These are phyloP conservation scores for Venturia pyrina DNA, from an alignment of 2,329 filamentous ascomycete genomes.

Conservation along the genomic window DNA sequence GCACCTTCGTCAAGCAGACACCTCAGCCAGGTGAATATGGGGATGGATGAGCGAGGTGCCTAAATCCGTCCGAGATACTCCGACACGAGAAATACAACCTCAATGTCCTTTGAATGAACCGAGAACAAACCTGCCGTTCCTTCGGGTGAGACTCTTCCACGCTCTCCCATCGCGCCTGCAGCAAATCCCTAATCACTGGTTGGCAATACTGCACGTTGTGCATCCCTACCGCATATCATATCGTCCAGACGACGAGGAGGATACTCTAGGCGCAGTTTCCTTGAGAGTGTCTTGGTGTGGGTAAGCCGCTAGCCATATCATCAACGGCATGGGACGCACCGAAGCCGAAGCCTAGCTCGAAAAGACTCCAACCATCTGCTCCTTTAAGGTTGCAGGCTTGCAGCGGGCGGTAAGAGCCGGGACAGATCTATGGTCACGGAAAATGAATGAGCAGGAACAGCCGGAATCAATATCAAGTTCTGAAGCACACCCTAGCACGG, in stretches of 20 bases:
- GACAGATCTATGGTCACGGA: neutral
- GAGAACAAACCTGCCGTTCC: neutral
- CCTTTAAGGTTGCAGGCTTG: neutral
- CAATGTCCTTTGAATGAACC: neutral
- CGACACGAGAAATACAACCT: neutral
- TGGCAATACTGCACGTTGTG: neutral
- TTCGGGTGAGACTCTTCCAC: neutral
- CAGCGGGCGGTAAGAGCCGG: constrained; percentile 1
- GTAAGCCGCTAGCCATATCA: neutral
- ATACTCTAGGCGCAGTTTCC: neutral
- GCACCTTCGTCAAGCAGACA: neutral
- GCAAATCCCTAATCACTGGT: neutral
- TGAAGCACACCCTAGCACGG: neutral
- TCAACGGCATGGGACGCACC: neutral
- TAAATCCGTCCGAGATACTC: neutral
- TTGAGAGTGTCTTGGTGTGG: neutral
- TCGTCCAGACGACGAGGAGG: neutral
- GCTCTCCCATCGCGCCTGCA: neutral
- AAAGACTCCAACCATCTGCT: neutral
- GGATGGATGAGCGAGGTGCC: neutral
- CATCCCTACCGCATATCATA: neutral
- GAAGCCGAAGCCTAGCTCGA: constrained; percentile 2
- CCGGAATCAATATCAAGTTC: neutral
- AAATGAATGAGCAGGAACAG: neutral
- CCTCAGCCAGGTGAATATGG: neutral